Percentiles rank a stretch among this genome's conserved stretches.
Conservation (phyloP, 2,329 filamentous ascomycete species). For the Colletotrichum trifolii region DNA sequence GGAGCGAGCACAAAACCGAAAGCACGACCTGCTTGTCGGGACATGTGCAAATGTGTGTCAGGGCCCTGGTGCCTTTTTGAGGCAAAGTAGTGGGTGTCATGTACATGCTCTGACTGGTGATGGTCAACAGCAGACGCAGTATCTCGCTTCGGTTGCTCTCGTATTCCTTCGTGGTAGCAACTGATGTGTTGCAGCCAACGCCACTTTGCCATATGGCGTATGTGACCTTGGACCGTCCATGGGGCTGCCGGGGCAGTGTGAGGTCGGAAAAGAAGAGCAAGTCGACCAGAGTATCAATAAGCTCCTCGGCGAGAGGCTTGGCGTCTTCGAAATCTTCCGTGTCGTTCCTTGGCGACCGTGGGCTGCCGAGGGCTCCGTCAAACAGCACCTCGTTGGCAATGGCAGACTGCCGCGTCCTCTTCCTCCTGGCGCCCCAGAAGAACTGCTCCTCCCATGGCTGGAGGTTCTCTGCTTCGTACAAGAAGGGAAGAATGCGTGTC, state of each 20-base stretch:
- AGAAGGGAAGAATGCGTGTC: slow-evolving; percentile 87
- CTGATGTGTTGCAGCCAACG: slow-evolving; percentile 91
- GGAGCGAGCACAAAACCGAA: slow-evolving; percentile 87
- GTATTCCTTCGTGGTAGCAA: slow-evolving; percentile 89
- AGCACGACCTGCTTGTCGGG: slow-evolving; percentile 92
- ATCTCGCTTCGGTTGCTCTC: slow-evolving; percentile 95
- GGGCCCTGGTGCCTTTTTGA: slow-evolving; percentile 81
- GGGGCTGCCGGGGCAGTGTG: slow-evolving; percentile 79
- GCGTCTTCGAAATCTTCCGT: slow-evolving; percentile 80
- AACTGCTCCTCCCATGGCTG: slow-evolving; percentile 90
- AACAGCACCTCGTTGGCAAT: slow-evolving; percentile 84
- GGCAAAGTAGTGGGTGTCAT: slow-evolving; percentile 83
- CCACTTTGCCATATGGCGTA: slow-evolving; percentile 99
- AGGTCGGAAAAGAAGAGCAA: slow-evolving; percentile 92
- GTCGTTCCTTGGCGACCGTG: slow-evolving; percentile 52
- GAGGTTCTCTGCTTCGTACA: slow-evolving; percentile 90
- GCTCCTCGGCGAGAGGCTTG: slow-evolving; percentile 89
- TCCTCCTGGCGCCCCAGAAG: slow-evolving; percentile 85
- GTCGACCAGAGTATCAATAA: slow-evolving; percentile 90
- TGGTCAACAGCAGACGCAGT: slow-evolving; percentile 82
- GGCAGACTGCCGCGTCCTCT: slow-evolving; percentile 73
- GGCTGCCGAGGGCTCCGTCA: slow-evolving; percentile 72
- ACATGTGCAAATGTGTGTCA: slow-evolving; percentile 90
- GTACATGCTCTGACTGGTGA: slow-evolving; percentile 95
- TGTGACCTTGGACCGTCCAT: slow-evolving; percentile 81